A percentile compares a stretch with the other conserved stretches of the same genome.
phyloP scores from a whole-genome alignment of 768 basidiomycete genomes.

The Rhizopogon rudus region DNA sequence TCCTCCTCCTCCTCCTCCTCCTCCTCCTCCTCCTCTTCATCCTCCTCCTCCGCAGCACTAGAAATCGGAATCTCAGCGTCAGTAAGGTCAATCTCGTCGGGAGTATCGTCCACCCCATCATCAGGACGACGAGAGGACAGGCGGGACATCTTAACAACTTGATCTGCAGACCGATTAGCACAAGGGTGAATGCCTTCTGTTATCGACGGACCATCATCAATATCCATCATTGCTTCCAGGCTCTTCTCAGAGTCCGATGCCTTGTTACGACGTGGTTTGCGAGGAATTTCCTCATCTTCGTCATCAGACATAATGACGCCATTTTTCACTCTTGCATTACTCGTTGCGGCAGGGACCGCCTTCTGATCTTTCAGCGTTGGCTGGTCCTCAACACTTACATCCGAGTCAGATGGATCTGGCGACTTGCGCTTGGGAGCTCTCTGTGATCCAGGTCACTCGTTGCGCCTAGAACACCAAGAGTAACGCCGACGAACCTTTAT shows the following conservation, averaged over 20 bases:
- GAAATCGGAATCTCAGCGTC: conserved; percentile 20
- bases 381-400: conserved; percentile 18
- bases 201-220: conserved; percentile 59
- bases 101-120: conserved; percentile 23
- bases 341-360: conserved; percentile 4
- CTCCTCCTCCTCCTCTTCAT: conserved; percentile 25
- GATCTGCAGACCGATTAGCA: conserved; percentile 15
- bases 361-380: conserved; percentile 6
- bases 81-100: conserved; percentile 25
- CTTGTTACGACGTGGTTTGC: conserved; percentile 19
- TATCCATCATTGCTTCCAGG: conserved; percentile 65
- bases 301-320: conserved; percentile 57
- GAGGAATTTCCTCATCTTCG: conserved; percentile 36
- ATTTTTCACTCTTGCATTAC: conserved; percentile 36
- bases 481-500: background rate
- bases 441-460: conserved; percentile 25
- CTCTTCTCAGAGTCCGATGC: conserved; percentile 43
- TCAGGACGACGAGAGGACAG: conserved; percentile 12
- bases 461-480: background rate
- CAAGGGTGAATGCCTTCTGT: background rate
- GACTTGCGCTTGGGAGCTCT: conserved; percentile 43
- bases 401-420: conserved; percentile 24
- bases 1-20: too few species aligned
- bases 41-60: conserved; percentile 24
- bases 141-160: conserved; percentile 21